These are phyloP conservation scores for Quercus tomentella DNA, from an alignment of 331 rosid species.

Conservation along the genomic window DNA sequence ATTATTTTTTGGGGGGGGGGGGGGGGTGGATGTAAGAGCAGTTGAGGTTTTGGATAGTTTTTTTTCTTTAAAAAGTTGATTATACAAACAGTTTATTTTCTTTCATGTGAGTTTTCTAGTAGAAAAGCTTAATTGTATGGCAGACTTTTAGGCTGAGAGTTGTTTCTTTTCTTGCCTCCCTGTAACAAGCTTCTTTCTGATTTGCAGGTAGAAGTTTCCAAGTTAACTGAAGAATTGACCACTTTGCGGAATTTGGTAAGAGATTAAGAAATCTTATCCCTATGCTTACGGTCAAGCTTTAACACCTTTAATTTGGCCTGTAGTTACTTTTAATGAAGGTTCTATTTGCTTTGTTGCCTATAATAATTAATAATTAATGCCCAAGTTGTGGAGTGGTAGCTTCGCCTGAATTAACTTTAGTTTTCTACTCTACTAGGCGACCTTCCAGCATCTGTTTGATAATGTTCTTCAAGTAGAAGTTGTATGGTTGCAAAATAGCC, in stretches of 20 bases:
- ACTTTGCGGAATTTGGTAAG: constrained; percentile 66
- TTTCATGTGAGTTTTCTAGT: neutral
- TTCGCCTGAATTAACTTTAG: no score
- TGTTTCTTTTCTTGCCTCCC: neutral
- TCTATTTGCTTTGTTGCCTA: no score
- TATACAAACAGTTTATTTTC: neutral
- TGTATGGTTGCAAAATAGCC: neutral
- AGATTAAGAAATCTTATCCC: neutral
- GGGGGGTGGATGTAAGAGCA: no score
- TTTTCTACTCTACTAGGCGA: no score
- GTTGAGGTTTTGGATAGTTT: neutral
- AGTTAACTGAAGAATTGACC: constrained; percentile 44
- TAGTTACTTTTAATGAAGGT: neutral
- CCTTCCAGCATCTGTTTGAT: neutral
- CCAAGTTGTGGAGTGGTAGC: no score
- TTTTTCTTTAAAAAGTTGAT: neutral
- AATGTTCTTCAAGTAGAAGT: neutral
- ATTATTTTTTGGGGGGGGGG: no score
- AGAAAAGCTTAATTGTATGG: neutral
- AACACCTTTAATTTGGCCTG: neutral
- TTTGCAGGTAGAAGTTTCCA: constrained; percentile 65
- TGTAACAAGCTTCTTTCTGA: constrained; percentile 21
- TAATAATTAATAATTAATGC: no score
- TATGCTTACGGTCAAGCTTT: constrained; percentile 6
- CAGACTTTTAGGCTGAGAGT: neutral